Evolutionary conservation across 768 basidiomycete genomes (phyloP), one percentile per base, ranked within the genome.

Genomic region (Amylocystis lapponica): DNA sequence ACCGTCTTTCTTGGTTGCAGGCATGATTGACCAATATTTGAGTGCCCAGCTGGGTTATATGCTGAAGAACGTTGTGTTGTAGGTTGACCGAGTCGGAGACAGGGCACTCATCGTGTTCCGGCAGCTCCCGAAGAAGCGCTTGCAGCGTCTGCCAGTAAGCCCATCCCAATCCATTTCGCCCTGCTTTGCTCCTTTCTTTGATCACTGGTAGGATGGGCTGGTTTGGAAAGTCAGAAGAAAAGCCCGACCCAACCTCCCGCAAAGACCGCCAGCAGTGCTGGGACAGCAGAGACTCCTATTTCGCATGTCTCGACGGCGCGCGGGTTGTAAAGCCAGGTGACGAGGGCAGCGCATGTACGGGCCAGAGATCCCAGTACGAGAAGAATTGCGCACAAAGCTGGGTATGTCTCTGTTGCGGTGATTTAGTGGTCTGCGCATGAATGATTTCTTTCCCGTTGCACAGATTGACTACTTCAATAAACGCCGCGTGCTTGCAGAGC

Each of bases 381-480:
- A 64, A 66, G 45, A 79, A 73, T 52, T 95, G 92, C 58, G 89
- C 88, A 2, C 83, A 79, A 63, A 93, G 91, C 64, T 95, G 91
- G 91, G 92, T 91, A 61, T 44, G 82, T 72, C n/a, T n/a, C n/a
- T n/a, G n/a, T n/a, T n/a, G n/a, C n/a, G 30, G 17, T 41, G 2
- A 17, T 19, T 10, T 36, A 17, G 36, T 42, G 26, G 31, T 35
- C 26, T 35, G 39, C 22, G 17, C 40, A 45, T 4, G 12, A 35
- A 16, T 35, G 33, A 4, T 23, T 31, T 41, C 37, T 19, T 23
- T 6, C 13, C 39, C 35, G 36, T 12, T 36, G 35, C 35, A 26
- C 52, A 97, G 94, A 83, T 97, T 54, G 87, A 88, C 21, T 95
- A 97, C 62, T 96, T 97, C 58, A 95, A 96, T 68, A 86, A 90